A percentile compares a stretch with the other conserved stretches of the same genome.
Conservation (phyloP, 345 rosid genomes). For the Noccaea bulbosa region DNA sequence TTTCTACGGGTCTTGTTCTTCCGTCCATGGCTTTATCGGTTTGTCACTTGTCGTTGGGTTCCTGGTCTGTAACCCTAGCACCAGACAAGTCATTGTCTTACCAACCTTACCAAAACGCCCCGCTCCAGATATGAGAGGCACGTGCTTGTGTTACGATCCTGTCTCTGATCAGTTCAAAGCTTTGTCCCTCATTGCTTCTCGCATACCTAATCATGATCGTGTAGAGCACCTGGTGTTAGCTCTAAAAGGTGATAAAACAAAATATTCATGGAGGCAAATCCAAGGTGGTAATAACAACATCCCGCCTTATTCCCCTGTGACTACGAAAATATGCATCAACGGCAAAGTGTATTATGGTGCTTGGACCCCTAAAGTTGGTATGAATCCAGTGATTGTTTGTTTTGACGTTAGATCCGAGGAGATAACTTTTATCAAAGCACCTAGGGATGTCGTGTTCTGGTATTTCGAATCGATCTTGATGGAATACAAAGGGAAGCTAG, state of each 20-base stretch:
- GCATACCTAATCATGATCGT: background rate
- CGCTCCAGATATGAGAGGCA: background rate
- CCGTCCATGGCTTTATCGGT: constrained; percentile 1
- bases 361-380: background rate
- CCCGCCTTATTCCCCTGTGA: background rate
- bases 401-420: constrained; percentile 7
- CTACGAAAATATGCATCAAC: background rate
- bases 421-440: constrained; percentile 3
- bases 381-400: constrained; percentile 7
- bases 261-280: constrained; percentile 14
- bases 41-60: background rate
- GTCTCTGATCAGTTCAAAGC: constrained; percentile 1
- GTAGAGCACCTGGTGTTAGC: background rate
- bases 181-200: constrained; percentile 1
- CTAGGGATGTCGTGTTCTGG: background rate
- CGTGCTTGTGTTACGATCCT: background rate
- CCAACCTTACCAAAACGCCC: background rate
- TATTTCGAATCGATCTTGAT: background rate
- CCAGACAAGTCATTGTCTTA: background rate
- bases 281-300: background rate
- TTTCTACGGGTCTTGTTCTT: background rate
- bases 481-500: constrained; percentile 10
- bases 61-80: background rate
- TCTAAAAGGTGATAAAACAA: constrained; percentile 2
- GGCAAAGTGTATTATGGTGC: constrained; percentile 9